Conservation (phyloP, 164 flowering plant species). For the Buxus sempervirens region DNA sequence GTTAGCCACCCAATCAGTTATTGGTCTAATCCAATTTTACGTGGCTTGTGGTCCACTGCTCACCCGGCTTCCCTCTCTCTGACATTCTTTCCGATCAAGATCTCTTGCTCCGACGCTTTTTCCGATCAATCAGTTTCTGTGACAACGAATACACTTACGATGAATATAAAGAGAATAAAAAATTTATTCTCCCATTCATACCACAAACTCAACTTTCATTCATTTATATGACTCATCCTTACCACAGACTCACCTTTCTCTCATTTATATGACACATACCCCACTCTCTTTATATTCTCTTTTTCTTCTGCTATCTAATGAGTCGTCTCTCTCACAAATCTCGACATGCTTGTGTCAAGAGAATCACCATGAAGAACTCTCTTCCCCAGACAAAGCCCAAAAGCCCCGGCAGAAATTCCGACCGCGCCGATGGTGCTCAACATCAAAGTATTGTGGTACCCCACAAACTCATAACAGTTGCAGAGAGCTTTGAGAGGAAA, state of each 20-base stretch:
- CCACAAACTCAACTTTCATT: slow-evolving; percentile 58
- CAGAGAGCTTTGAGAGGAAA: slow-evolving; percentile 43
- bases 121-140: too few species aligned
- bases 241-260: slow-evolving; percentile 58
- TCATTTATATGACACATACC: slow-evolving; percentile 32
- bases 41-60: slow-evolving; percentile 25
- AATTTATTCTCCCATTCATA: slow-evolving; percentile 7
- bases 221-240: slow-evolving; percentile 34
- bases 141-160: slow-evolving; percentile 4
- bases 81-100: neutral
- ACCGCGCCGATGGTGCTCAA: slow-evolving; percentile 15
- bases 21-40: slow-evolving; percentile 15
- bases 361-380: slow-evolving; percentile 26
- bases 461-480: slow-evolving; percentile 15
- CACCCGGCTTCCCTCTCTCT: neutral
- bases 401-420: slow-evolving; percentile 23
- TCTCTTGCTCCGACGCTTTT: too few species aligned
- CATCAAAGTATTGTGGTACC: slow-evolving; percentile 39
- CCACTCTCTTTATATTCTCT: slow-evolving; percentile 12
- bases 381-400: slow-evolving; percentile 8
- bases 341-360: neutral
- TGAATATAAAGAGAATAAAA: slow-evolving; percentile 17
- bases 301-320: slow-evolving; percentile 1
- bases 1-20: slow-evolving; percentile 23
- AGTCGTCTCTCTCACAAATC: neutral